A percentile compares a stretch with the other conserved stretches of the same genome.
These are phyloP conservation scores for Quercus glauca DNA, from an alignment of 306 rosid genomes.

Conservation along the genomic window DNA sequence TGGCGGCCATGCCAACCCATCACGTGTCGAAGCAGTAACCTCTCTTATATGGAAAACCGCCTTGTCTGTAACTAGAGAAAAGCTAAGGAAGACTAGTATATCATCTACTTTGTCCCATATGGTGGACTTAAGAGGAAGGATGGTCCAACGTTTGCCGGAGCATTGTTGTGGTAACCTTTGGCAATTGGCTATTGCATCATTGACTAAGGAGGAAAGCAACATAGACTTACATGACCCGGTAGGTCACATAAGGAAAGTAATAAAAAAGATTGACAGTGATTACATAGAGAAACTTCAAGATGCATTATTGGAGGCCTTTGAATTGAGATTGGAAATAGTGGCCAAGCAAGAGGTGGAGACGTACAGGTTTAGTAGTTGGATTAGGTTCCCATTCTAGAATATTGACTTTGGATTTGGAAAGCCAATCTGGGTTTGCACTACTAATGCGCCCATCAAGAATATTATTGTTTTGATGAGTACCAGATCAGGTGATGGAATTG, in stretches of 20 bases:
- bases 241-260: conserved; percentile 1
- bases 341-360: neutral
- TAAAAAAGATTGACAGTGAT: neutral
- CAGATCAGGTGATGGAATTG: conserved; percentile 3
- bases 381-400: conserved; percentile 10
- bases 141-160: conserved; percentile 18
- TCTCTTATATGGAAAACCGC: conserved; percentile 13
- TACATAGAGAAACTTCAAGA: conserved; percentile 7
- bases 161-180: conserved; percentile 10
- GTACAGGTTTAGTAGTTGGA: conserved; percentile 20
- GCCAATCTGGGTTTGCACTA: conserved; percentile 19
- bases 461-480: conserved; percentile 5
- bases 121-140: conserved; percentile 11
- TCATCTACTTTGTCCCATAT: conserved; percentile 1
- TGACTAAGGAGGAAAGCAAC: neutral
- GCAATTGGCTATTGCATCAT: conserved; percentile 5
- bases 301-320: neutral
- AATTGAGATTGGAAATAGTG: neutral
- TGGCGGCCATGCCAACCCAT: neutral
- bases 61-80: neutral
- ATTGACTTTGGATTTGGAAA: conserved; percentile 25
- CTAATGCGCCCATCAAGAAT: conserved; percentile 7
- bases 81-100: neutral
- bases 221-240: neutral
- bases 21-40: conserved; percentile 21